Evolutionary conservation across 345 rosid genomes (phyloP).

Genomic region (Brassica carinata): DNA sequence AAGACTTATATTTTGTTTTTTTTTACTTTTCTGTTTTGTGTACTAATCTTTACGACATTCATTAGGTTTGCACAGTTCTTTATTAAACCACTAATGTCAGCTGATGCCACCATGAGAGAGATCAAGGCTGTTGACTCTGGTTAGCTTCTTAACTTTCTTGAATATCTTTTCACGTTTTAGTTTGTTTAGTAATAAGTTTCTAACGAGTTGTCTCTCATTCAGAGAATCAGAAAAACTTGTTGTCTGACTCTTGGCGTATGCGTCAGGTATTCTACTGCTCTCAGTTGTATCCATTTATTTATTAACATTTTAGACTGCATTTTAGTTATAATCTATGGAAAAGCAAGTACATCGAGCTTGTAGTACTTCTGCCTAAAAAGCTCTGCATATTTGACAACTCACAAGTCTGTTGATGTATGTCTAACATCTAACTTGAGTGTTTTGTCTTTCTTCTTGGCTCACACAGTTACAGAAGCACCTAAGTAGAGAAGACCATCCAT

Average conservation of each 20-base stretch:
- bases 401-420: background rate
- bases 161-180: background rate
- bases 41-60: background rate
- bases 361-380: background rate
- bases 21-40: background rate
- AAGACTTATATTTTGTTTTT: background rate
- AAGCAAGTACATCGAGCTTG: too few relatives aligned
- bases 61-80: slow-evolving; percentile 86
- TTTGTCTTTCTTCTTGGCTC: background rate
- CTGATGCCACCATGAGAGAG: slow-evolving; percentile 89
- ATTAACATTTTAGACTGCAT: too few relatives aligned
- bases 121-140: slow-evolving; percentile 96
- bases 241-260: slow-evolving; percentile 82
- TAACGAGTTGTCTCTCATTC: slow-evolving; percentile 33
- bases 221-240: slow-evolving; percentile 86
- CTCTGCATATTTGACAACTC: background rate
- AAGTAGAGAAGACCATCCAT: slow-evolving; percentile 74
- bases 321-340: too few relatives aligned
- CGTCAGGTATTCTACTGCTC: too few relatives aligned
- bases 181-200: background rate
- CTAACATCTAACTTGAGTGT: background rate
- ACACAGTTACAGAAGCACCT: slow-evolving; percentile 78
- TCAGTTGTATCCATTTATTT: too few relatives aligned
- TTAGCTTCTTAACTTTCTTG: slow-evolving; percentile 33
- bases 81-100: slow-evolving; percentile 82